These are phyloP conservation scores for Solanum hybrid DNA, from an alignment of 305 asterid species.

Conservation along the genomic window DNA sequence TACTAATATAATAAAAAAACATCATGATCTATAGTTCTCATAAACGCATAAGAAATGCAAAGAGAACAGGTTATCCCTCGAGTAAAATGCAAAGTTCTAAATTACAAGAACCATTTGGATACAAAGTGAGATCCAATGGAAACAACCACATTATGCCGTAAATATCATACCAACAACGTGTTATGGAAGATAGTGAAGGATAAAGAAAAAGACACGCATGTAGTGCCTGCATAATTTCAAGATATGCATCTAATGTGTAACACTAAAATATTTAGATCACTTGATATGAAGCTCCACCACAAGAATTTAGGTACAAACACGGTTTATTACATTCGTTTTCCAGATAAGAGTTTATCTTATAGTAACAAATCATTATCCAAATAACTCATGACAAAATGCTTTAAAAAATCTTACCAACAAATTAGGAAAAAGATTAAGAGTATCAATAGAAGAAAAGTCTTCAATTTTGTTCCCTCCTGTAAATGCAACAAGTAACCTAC, in stretches of 20 bases:
- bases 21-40: background rate
- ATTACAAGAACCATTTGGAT: background rate
- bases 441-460: constrained; percentile 59
- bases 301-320: background rate
- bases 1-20: background rate
- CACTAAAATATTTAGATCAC: background rate
- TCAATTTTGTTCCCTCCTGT: constrained; percentile 73
- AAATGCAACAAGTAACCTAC: constrained; percentile 16
- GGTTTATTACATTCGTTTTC: background rate
- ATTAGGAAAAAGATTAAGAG: constrained; percentile 68
- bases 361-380: background rate
- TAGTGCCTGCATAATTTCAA: background rate
- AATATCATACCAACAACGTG: background rate
- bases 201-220: background rate
- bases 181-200: background rate
- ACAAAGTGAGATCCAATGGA: background rate
- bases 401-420: constrained; percentile 51
- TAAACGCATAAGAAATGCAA: background rate
- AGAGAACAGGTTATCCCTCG: background rate
- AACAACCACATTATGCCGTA: background rate
- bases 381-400: background rate
- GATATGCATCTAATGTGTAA: background rate
- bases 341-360: background rate
- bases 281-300: background rate
- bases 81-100: background rate